Base-by-base conservation (phyloP, 202 grass and related monocot species). In the Brachypodium distachyon region DNA sequence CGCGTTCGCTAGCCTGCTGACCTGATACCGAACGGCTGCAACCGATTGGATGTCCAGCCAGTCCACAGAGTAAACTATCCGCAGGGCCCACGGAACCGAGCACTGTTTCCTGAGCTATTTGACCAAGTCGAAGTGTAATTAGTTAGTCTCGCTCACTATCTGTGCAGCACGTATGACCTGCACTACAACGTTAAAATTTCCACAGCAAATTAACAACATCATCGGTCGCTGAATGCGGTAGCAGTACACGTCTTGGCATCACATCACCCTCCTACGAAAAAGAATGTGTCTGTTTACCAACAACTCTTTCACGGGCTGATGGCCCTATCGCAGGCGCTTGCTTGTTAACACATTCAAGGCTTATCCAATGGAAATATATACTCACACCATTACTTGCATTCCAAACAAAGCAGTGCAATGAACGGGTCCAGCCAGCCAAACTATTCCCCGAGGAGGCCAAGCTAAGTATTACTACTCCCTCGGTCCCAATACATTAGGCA, bases 341-440 rank as follows among this genome's bases (percentile, higher is more conserved):
- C 78, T 82, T 77, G 48, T 9, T 4, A 33, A 17, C 47, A 77
- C 47, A 38, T 19, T 1, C 57, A 73, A 49, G 33, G 7, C 57
- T 51, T 42, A 66, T n/a, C 57, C 78, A 33, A 39, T 64, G 17
- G 12, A 71, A 46, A n/a, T 2, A 13, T 12, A 32, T 31, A 10
- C 13, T 40, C 43, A 70, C 52, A 3, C 3, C 78, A 29, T 81
- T 69, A 10, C 81, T 76, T 76, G 16, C 31, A 80, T 38, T 79
- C 23, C 38, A 88, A 84, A 64, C 76, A 76, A 88, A 78, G 75
- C 60, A 74, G 49, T 41, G 25, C 40, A 12, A 38, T 22, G 7
- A 73, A 58, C 22, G 50, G 67, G 59, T 67, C 73, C 40, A 63
- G 36, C 83, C 13, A 51, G 36, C 33, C 11, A 34, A 54, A 65